Evolutionary conservation across 73 alveolate genomes (phyloP).

Genomic region (Stentor roeselii): DNA sequence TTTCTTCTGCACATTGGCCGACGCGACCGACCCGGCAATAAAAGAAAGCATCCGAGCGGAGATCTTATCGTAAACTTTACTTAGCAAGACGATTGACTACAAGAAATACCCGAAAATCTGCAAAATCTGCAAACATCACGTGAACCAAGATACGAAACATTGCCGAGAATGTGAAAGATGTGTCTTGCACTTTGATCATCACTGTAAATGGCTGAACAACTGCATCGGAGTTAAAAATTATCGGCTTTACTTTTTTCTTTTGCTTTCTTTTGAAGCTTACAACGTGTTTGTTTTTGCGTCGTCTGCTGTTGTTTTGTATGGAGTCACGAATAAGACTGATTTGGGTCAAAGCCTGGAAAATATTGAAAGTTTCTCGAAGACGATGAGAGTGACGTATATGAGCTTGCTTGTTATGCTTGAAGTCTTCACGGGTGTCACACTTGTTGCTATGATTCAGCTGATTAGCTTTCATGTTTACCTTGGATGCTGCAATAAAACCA

Average conservation of each 20-base stretch:
- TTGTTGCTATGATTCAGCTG: not conserved
- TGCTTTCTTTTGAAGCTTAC: not conserved
- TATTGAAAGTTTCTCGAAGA: not conserved
- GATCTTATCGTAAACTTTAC: not conserved
- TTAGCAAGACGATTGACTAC: not conserved
- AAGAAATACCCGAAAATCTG: constrained; percentile 21
- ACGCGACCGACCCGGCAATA: constrained; percentile 23
- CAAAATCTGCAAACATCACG: constrained; percentile 2
- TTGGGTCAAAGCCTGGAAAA: not conserved
- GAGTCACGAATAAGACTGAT: not conserved
- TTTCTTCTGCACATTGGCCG: not conserved
- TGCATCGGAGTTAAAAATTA: constrained; percentile 60
- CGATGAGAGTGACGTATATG: not conserved
- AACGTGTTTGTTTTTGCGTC: not conserved
- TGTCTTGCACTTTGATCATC: constrained; percentile 70
- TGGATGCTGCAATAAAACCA: not conserved
- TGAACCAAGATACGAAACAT: constrained; percentile 36
- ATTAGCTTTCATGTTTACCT: not conserved
- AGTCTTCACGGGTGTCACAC: not conserved
- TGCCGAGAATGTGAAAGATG: constrained; percentile 61
- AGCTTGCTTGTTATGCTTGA: not conserved
- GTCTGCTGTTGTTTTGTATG: not conserved
- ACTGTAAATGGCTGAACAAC: constrained; percentile 66
- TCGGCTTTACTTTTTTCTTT: not conserved
- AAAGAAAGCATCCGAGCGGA: not conserved